A percentile compares a stretch with the other conserved stretches of the same genome.
These are phyloP conservation scores for Epichloe glyceriae DNA, from an alignment of 2,329 filamentous ascomycete species.

Conservation along the genomic window DNA sequence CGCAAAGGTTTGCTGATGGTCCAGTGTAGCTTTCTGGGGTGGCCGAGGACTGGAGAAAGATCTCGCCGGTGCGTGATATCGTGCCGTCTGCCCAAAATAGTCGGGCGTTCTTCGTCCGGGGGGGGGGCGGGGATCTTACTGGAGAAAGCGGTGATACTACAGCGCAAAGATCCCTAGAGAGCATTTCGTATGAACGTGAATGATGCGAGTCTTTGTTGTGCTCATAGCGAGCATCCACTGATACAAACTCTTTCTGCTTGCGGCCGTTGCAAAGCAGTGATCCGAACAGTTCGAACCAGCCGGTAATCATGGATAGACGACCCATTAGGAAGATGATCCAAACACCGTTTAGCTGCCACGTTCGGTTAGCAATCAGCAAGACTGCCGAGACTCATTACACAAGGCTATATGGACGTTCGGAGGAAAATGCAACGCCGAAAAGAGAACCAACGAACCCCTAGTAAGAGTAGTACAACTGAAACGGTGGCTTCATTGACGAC, in stretches of 20 bases:
- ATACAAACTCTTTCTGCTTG: slow-evolving; percentile 71
- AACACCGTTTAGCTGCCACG: slow-evolving; percentile 58
- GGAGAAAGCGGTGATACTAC: slow-evolving; percentile 38
- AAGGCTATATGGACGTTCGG: not conserved
- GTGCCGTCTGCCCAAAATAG: slow-evolving; percentile 41
- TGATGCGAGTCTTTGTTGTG: slow-evolving; percentile 45
- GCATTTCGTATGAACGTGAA: slow-evolving; percentile 61
- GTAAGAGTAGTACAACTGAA: slow-evolving; percentile 66
- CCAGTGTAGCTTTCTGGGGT: slow-evolving; percentile 29
- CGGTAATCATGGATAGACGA: slow-evolving; percentile 71
- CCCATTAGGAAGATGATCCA: slow-evolving; percentile 75
- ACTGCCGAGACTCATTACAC: not conserved
- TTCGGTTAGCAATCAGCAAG: slow-evolving; percentile 13
- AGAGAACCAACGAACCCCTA: slow-evolving; percentile 41
- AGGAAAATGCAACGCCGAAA: not conserved
- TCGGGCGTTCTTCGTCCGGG: slow-evolving; percentile 36
- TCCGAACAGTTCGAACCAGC: slow-evolving; percentile 59
- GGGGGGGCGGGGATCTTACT: slow-evolving; percentile 20
- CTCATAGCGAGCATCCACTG: slow-evolving; percentile 59
- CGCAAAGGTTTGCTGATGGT: slow-evolving; percentile 28
- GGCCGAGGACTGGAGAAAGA: slow-evolving; percentile 45
- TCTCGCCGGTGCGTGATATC: slow-evolving; percentile 39
- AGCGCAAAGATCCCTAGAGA: slow-evolving; percentile 44
- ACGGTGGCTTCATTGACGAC: slow-evolving; percentile 67
- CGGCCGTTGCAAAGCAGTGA: slow-evolving; percentile 27